Conservation (phyloP, 108 stramenopile species). For the Skeletonema grethae region DNA sequence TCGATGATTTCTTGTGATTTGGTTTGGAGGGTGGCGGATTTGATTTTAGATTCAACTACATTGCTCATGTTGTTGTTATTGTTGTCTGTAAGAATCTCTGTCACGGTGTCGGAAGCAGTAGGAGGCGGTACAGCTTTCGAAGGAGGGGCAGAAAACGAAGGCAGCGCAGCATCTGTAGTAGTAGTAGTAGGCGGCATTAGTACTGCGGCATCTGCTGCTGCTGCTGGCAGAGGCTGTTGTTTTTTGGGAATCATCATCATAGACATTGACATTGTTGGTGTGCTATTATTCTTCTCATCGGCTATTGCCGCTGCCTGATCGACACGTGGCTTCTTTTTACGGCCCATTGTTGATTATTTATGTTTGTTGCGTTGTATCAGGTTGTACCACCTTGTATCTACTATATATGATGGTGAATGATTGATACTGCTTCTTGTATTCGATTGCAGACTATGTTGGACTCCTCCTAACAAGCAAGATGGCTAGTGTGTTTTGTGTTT, state of each 20-base stretch:
- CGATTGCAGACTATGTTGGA: no score
- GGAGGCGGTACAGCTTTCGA: slow-evolving; percentile 3
- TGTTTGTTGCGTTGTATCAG: no score
- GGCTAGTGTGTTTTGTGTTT: no score
- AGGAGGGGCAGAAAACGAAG: background rate
- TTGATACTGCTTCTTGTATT: no score
- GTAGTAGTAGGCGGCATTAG: background rate
- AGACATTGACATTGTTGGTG: background rate
- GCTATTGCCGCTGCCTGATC: background rate
- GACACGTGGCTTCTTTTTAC: slow-evolving; percentile 5
- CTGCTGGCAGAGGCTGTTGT: slow-evolving; percentile 3
- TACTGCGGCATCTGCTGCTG: background rate
- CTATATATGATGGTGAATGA: no score
- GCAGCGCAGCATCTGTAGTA: background rate
- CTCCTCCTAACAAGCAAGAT: no score
- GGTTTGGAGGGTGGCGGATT: slow-evolving; percentile 21
- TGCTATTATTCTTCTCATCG: background rate
- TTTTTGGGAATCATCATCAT: slow-evolving; percentile 4
- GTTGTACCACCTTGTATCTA: no score
- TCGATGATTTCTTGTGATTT: slow-evolving; percentile 11
- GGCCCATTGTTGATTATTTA: background rate
- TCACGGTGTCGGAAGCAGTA: slow-evolving; percentile 5
- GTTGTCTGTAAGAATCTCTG: slow-evolving; percentile 1
- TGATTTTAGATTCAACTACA: slow-evolving; percentile 16
- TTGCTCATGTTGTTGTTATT: no score